Base-by-base conservation (phyloP, 345 rosid genomes). In the Eucalyptus victrix region DNA sequence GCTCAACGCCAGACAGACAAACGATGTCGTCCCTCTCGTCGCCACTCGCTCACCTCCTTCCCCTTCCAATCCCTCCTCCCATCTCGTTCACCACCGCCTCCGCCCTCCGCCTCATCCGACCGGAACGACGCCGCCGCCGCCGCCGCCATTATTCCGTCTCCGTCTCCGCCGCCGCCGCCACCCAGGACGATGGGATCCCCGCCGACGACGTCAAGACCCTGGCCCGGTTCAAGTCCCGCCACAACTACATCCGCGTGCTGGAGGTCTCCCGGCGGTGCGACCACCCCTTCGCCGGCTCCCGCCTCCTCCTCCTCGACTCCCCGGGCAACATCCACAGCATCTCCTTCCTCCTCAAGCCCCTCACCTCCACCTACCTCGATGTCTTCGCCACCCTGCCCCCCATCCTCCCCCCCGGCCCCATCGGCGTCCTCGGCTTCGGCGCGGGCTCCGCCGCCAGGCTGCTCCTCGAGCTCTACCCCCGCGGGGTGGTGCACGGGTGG, bases 291-390 rank as follows among this genome's bases (percentile, higher is more conserved):
- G 95, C 95, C 9, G 95, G 96, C 28, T 93, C 95, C 15, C 89
- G 96, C 40, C 95, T 97, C 88, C 98, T 97, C 94, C 98, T 97
- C 89, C 94, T 97, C 26, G 98, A 97, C 91, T 91, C 92, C 86
- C 98, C 98, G 12, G 98, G 99, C 49, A 98, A 97, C 94, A 97
- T 97, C 90, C 99, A 97, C 93, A 95, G 98, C 93, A 93, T 97
- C 85, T 96, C 96, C 50, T 98, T 94, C 93, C 96, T 93, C 90
- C 94, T 94, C 90, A 95, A 92, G 85, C 90, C 95, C 26, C 80
- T 98, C 87, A 97, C 99, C 87, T 88, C 92, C 86, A 91, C 99
- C n/a, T 97, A 97, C 92, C 97, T 94, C 93, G 98, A 97, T 90
- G 96, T 95, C 86, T 97, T 94, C 91, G 98, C 98, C 30, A 95